A percentile compares a stretch with the other conserved stretches of the same genome.
Evolutionary conservation across 2,329 filamentous ascomycete species (phyloP).

Genomic region (Neopestalotiopsis rosae): DNA sequence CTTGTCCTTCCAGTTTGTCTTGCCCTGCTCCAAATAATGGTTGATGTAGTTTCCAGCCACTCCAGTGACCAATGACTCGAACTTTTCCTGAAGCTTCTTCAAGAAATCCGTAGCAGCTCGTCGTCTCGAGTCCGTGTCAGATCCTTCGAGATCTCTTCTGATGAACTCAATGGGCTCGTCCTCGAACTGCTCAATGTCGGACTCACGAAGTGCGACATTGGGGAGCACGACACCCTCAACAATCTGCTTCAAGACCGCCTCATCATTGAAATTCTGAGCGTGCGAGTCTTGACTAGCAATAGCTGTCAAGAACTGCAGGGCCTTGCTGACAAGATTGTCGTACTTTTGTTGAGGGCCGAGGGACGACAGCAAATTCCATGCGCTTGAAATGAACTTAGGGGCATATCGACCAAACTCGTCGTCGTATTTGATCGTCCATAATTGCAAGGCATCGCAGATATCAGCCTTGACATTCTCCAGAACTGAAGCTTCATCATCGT

Average conservation of each 20-base stretch:
- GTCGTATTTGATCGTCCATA: conserved; percentile 94
- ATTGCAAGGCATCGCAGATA: conserved; percentile 87
- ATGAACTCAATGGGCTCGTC: conserved; percentile 99
- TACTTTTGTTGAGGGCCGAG: conserved; percentile 90
- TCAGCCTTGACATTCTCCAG: conserved; percentile 89
- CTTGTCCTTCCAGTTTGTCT: conserved; percentile 93
- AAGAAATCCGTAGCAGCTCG: conserved; percentile 95
- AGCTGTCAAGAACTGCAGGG: conserved; percentile 90
- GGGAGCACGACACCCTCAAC: conserved; percentile 96
- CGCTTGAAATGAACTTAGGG: conserved; percentile 83
- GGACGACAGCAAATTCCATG: conserved; percentile 88
- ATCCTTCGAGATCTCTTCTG: conserved; percentile 90
- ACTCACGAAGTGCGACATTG: conserved; percentile 89
- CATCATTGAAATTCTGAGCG: conserved; percentile 83
- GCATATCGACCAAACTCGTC: conserved; percentile 87
- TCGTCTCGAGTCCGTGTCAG: conserved; percentile 90
- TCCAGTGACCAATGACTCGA: conserved; percentile 81
- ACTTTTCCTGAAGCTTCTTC: conserved; percentile 85
- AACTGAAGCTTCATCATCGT: conserved; percentile 86
- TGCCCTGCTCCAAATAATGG: conserved; percentile 82
- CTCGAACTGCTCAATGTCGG: conserved; percentile 94
- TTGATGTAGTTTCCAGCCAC: conserved; percentile 89
- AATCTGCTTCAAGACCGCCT: conserved; percentile 80
- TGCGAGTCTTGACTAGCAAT: conserved; percentile 81
- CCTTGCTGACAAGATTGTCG: conserved; percentile 92